Base-by-base conservation (phyloP, 2,329 filamentous ascomycete species). In the Fusarium sp. region DNA sequence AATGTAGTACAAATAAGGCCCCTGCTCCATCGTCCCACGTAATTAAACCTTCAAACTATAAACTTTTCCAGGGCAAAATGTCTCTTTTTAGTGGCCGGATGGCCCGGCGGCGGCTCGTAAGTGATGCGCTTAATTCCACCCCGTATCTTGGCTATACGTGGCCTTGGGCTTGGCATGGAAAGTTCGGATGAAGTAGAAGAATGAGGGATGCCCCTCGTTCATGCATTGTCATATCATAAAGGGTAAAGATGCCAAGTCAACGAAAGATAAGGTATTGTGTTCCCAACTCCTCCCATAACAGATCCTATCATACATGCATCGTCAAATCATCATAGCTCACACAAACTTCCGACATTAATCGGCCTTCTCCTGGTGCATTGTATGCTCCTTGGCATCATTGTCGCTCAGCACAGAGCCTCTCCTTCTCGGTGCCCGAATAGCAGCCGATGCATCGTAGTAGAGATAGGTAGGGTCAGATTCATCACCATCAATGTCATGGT, bases 381-480 rank as follows among this genome's bases (percentile, higher is more conserved):
- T n/a, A 16, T 58, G 70, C 0, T 41, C 56, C 10, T 75, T 75
- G 1, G 65, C 57, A 9, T 46, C 60, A 7, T 62, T 54, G 7
- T 72, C 68, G 6, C 58, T 67, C 10, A 71, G 18, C 0, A 56
- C 43, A 0, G 70, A 73, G 1, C n/a, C 64, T 6, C 61, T 50
- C 8, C 73, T 51, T 11, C 73, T 73, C 2, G 73, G 70, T 3
- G 73, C 70, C 4, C 55, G 60, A 0, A 75, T 43, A 0, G 73
- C 73, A n/a, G 68, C 62, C 12, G 37, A 18, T 0, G 62, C 18
- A 15, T 74, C 68, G 53, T 56, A 72, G 51, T 75, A 75, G 0
- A 75, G 39, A 7, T 60, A 55, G 0, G 64, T 73, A 1, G 52
- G 37, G 8, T 74, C 48, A 1, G 53, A 51, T 7, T 50, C 43